Conservation (phyloP, 2,329 filamentous ascomycete genomes). For the Aspergillus hortae region DNA sequence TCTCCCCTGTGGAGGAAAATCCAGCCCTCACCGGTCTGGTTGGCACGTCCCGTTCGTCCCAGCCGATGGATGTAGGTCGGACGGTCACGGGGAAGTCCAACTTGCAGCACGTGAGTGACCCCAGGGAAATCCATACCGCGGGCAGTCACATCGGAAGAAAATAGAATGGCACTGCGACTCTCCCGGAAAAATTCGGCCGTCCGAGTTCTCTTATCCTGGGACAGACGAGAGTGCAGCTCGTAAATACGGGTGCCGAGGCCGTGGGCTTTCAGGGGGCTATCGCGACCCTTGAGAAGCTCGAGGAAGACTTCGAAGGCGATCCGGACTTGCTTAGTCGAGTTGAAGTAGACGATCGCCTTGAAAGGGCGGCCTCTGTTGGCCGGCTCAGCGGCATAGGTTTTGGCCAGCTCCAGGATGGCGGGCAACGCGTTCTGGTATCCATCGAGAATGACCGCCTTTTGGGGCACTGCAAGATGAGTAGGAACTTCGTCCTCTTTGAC, state of each 20-base stretch:
- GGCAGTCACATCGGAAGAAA: constrained; percentile 77
- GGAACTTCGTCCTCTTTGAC: constrained; percentile 75
- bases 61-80: constrained; percentile 75
- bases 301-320: constrained; percentile 60
- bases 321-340: constrained; percentile 70
- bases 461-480: constrained; percentile 81
- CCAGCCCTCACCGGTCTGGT: constrained; percentile 61
- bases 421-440: constrained; percentile 76
- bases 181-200: constrained; percentile 70
- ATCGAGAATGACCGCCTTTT: constrained; percentile 65
- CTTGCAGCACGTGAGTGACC: constrained; percentile 75
- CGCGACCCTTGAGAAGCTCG: constrained; percentile 41
- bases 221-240: constrained; percentile 76
- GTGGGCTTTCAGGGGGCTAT: constrained; percentile 23
- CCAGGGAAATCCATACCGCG: constrained; percentile 80
- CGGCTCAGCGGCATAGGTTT: constrained; percentile 51
- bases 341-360: constrained; percentile 95
- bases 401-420: constrained; percentile 69
- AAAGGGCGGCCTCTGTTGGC: constrained; percentile 58
- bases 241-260: constrained; percentile 37
- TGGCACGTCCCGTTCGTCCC: constrained; percentile 69
- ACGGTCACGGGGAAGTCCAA: constrained; percentile 61
- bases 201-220: constrained; percentile 65
- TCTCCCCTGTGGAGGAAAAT: constrained; percentile 56
- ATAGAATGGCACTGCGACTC: constrained; percentile 60